Conservation (phyloP, 2,329 filamentous ascomycete species). For the Thelonectria olida region DNA sequence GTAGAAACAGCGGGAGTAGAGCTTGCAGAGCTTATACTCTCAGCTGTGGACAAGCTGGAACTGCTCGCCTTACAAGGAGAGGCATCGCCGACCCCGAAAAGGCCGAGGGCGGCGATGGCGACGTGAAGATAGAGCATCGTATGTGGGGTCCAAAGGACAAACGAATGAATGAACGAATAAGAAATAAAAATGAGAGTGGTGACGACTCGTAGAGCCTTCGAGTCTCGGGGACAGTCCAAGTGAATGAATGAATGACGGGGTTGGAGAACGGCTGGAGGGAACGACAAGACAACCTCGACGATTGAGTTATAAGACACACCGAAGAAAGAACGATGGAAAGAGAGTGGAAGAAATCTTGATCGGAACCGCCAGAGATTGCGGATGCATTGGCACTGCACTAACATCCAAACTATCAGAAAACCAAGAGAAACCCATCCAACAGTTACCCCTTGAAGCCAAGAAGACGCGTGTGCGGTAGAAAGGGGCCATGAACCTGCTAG, state of each 20-base stretch:
- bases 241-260: constrained; percentile 4
- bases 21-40: no score
- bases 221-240: background rate
- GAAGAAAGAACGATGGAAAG: no score
- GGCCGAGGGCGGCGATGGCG: constrained; percentile 11
- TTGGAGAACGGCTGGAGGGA: background rate
- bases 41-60: no score
- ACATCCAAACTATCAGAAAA: background rate
- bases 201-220: constrained; percentile 11
- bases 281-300: background rate
- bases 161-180: background rate
- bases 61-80: background rate
- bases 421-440: background rate
- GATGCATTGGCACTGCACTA: background rate
- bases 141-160: background rate
- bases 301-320: background rate
- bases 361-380: no score
- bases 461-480: background rate
- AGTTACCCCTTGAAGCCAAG: background rate
- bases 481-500: background rate
- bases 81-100: constrained; percentile 4
- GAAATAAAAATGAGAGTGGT: background rate
- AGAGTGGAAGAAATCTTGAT: no score
- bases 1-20: background rate
- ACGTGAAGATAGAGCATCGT: constrained; percentile 14